Evolutionary conservation across 805 yeast species (phyloP), one percentile per base, ranked within the genome.

Genomic region (Wickerhamiella australiensis): DNA sequence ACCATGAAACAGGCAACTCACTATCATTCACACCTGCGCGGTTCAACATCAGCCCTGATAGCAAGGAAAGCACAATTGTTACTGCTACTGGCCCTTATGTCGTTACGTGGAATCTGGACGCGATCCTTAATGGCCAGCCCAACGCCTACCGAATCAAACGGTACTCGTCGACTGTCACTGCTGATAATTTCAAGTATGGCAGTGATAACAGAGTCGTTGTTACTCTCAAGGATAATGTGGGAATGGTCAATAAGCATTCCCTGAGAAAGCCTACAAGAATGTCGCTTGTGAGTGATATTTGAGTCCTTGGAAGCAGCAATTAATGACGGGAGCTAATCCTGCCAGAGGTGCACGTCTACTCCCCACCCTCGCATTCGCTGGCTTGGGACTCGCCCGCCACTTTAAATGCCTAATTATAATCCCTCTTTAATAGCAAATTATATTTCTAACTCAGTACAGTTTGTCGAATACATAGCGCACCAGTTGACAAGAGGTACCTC

Each of bases 61-160:
- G 76, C 22, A 76, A 75, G 53, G 92, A 82, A 59, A 78, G 82
- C 17, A 71, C 80, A 1, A 82, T 87, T 46, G 78, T 85, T 21
- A 74, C 94, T 1, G 78, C 90, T 3, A 71, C 81, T 1, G 95
- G 95, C 2, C 90, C 88, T 17, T 87, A 78, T 64, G 82, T 86
- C 21, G 74, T 87, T 20, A 73, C 83, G 1, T 87, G 95, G 95
- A 78, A 82, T 11, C 64, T 87, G 60, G 72, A 68, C 55, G 76
- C 79, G 53, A 70, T 82, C 12, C 61, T 80, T 40, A 66, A 68
- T 41, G 77, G 78, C 50, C 76, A 74, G 50, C 65, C 65, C 40
- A 72, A 69, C 22, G 74, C 82, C 5, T 85, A 84, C 61, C 65
- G 72, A 46, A 79, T 88, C 61, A 79, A 76, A 62, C 71, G 77